Evolutionary conservation across 805 yeast species (phyloP).

Genomic region (Yueomyces sinensis): DNA sequence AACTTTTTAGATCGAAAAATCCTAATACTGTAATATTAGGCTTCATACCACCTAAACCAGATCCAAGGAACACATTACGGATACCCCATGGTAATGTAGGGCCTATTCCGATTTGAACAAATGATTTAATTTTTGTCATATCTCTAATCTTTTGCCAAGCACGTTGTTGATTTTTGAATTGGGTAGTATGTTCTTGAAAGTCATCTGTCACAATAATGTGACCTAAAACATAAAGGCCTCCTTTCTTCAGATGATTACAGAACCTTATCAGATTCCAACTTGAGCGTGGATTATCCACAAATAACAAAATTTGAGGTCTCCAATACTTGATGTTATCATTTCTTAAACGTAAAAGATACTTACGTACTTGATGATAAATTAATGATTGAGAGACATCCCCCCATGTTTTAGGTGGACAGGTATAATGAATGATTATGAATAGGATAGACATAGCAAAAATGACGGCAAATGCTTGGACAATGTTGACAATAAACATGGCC

Average conservation of each 20-base stretch:
- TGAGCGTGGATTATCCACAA: constrained; percentile 86
- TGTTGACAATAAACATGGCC: constrained; percentile 94
- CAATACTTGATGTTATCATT: constrained; percentile 95
- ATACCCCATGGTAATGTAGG: constrained; percentile 91
- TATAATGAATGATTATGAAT: constrained; percentile 72
- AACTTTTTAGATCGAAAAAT: constrained; percentile 52
- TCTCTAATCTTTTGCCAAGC: constrained; percentile 85
- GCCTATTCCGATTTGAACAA: constrained; percentile 84
- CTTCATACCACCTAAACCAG: constrained; percentile 97
- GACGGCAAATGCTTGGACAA: constrained; percentile 70
- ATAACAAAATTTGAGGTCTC: constrained; percentile 86
- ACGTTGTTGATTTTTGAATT: constrained; percentile 53
- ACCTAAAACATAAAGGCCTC: constrained; percentile 85
- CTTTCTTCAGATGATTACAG: constrained; percentile 90
- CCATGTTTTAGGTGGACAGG: constrained; percentile 92
- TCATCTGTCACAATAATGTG: constrained; percentile 59
- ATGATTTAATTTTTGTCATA: constrained; percentile 68
- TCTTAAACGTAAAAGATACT: constrained; percentile 61
- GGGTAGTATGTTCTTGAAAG: constrained; percentile 53
- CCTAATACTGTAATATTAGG: constrained; percentile 93
- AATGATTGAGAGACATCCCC: constrained; percentile 96
- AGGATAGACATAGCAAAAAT: constrained; percentile 51
- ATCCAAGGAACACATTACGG: constrained; percentile 78
- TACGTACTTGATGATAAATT: constrained; percentile 93
- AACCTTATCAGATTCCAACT: constrained; percentile 86